phyloP scores from a whole-genome alignment of 2,329 filamentous ascomycete genomes.

The Neofusicoccum laricinum region DNA sequence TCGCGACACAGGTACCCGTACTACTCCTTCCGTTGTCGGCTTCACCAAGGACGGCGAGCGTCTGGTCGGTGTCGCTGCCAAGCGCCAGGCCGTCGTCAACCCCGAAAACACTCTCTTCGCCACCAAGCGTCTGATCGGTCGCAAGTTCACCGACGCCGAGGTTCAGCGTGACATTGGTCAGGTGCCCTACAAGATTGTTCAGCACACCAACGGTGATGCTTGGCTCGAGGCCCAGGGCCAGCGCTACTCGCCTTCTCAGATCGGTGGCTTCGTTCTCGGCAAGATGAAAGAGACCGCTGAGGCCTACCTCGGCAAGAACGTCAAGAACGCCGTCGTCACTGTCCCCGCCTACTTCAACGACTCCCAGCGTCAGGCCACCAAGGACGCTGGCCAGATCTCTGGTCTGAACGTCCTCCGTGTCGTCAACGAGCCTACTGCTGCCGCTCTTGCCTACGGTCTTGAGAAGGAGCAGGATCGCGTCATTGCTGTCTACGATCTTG shows the following conservation, averaged over 20 bases:
- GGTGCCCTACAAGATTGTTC: conserved; percentile 97
- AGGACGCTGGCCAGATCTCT: conserved; percentile 95
- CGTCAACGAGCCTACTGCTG: conserved; percentile 96
- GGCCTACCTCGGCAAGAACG: conserved; percentile 80
- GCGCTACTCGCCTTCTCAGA: conserved; percentile 97
- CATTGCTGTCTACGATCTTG: conserved; percentile 95
- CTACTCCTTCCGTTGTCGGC: conserved; percentile 90
- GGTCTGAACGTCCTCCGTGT: conserved; percentile 96
- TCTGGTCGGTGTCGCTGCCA: conserved; percentile 93
- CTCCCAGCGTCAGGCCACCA: conserved; percentile 95
- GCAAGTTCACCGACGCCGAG: conserved; percentile 91
- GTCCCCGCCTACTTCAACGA: conserved; percentile 99
- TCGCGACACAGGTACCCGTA: conserved; percentile 66
- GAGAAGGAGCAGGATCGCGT: conserved; percentile 90
- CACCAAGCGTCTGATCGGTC: conserved; percentile 97
- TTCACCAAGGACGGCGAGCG: conserved; percentile 95
- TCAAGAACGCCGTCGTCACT: conserved; percentile 96
- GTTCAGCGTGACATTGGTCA: conserved; percentile 96
- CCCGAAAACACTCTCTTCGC: conserved; percentile 98
- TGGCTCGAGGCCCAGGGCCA: conserved; percentile 92
- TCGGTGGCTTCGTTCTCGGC: conserved; percentile 91
- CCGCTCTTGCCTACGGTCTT: conserved; percentile 90
- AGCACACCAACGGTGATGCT: conserved; percentile 93
- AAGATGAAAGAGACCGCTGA: conserved; percentile 99
- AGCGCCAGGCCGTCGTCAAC: conserved; percentile 97